A percentile compares a stretch with the other conserved stretches of the same genome.
Conservation (phyloP, 345 rosid species). For the Dipteronia sinensis region DNA sequence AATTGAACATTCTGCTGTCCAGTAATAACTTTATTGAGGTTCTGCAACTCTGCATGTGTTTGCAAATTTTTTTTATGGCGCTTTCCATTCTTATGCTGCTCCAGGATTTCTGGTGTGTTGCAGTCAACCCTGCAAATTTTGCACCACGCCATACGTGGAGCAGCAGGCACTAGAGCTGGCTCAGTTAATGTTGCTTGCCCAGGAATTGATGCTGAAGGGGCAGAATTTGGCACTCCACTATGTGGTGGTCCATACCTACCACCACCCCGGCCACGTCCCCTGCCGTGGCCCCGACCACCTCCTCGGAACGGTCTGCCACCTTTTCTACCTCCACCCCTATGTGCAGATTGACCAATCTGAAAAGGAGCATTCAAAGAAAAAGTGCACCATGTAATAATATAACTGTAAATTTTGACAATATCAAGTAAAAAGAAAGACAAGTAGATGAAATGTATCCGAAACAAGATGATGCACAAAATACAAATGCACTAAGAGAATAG, state of each 20-base stretch:
- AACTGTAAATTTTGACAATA: slow-evolving; percentile 9
- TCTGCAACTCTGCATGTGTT: slow-evolving; percentile 27
- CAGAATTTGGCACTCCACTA: slow-evolving; percentile 21
- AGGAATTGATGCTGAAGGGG: slow-evolving; percentile 18
- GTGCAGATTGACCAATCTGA: slow-evolving; percentile 35
- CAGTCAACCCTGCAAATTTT: slow-evolving; percentile 50
- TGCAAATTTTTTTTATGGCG: slow-evolving; percentile 38
- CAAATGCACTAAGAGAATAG: neutral
- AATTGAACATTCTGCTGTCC: slow-evolving; percentile 28
- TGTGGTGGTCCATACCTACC: slow-evolving; percentile 6
- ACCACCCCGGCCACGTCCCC: slow-evolving; percentile 27
- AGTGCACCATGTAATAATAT: slow-evolving; percentile 20
- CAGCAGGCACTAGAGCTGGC: slow-evolving; percentile 21
- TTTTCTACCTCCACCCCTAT: slow-evolving; percentile 33
- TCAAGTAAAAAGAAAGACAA: neutral
- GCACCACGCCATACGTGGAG: slow-evolving; percentile 42
- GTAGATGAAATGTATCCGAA: neutral
- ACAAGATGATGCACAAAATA: slow-evolving; percentile 2
- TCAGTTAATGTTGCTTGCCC: slow-evolving; percentile 18
- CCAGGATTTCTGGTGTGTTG: slow-evolving; percentile 35
- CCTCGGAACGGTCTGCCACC: slow-evolving; percentile 31
- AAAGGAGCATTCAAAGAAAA: slow-evolving; percentile 19
- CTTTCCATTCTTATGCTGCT: slow-evolving; percentile 49
- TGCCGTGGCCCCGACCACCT: slow-evolving; percentile 29
- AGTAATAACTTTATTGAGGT: slow-evolving; percentile 23